phyloP scores from a whole-genome alignment of 2,329 filamentous ascomycete genomes.

The Cordyceps tenuipes region DNA sequence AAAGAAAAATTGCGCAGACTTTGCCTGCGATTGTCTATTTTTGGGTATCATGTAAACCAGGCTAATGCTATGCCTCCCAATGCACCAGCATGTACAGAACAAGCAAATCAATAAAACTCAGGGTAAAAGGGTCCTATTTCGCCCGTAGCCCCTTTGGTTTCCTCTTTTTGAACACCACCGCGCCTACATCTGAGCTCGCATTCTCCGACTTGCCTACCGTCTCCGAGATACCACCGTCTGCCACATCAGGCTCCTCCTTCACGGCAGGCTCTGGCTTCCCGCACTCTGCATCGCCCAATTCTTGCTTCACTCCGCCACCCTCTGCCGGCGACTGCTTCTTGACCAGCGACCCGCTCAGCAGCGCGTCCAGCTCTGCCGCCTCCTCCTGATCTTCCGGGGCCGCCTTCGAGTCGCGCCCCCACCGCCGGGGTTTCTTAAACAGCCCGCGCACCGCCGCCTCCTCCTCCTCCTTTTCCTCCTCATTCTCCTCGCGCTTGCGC shows the following conservation, averaged over 20 bases:
- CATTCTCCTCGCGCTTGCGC: constrained; percentile 53
- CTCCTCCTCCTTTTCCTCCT: constrained; percentile 53
- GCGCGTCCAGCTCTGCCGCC: constrained; percentile 53
- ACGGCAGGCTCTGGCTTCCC: constrained; percentile 22
- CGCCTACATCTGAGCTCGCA: constrained; percentile 27
- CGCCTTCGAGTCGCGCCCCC: constrained; percentile 46
- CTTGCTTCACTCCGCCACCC: constrained; percentile 5
- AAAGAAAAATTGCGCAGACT: background rate
- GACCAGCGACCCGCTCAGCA: constrained; percentile 36
- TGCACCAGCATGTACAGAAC: background rate
- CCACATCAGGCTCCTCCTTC: constrained; percentile 31
- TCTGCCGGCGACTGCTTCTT: constrained; percentile 16
- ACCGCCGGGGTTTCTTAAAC: constrained; percentile 50
- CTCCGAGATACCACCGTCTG: constrained; percentile 12
- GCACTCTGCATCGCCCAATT: constrained; percentile 12
- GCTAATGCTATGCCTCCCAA: background rate
- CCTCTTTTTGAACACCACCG: constrained; percentile 71
- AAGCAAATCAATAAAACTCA: background rate
- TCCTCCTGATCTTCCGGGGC: constrained; percentile 38
- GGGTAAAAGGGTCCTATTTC: background rate
- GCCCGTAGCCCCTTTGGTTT: constrained; percentile 56
- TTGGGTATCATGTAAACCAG: background rate
- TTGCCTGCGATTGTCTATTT: background rate
- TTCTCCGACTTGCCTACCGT: constrained; percentile 31
- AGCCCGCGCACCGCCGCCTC: constrained; percentile 48